Evolutionary conservation across 108 stramenopile species (phyloP), one percentile per base, ranked within the genome.

Genomic region (Bacterosira constricta): DNA sequence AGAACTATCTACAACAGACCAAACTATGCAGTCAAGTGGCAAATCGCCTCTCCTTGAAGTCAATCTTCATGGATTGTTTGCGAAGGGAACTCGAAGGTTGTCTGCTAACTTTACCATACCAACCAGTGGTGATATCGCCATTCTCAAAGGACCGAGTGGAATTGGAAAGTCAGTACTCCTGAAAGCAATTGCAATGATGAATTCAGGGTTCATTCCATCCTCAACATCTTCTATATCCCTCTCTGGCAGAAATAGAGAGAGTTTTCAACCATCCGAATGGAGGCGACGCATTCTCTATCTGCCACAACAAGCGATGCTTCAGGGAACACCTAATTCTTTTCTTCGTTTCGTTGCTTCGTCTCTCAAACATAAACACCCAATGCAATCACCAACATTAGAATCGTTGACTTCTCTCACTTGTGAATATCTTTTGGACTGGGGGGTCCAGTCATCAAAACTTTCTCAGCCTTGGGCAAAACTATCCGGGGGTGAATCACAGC

Each of bases 401-500:
- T 35, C 58, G 15, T 25, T 77, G 60, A 51, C 30, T 2, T 13
- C 6, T 21, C n/a, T 12, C 15, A 59, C 66, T 9, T 15, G 4
- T 11, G 23, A 18, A 1, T 35, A 71, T 21, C 11, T 73, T 17
- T 4, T 8, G 29, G 38, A 42, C 44, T 67, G 78, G 77, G 60
- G 67, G 15, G 11, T 69, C n/a, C 6, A 20, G 7, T 21, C 29
- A 8, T 64, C 69, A 39, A 6, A 13, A 26, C 23, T 83, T 10
- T 59, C 80, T 32, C 64, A 73, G 38, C 58, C 56, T 0, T 91
- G 90, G 92, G 56, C 71, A 10, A 78, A 81, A 15, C 63, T 94
- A 9, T 87, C 87, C 3, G 93, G 93, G 4, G 93, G 90, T 8
- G 89, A 92, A 81, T 71, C 83, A 29, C 93, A 95, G 64, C 82